Conservation (phyloP, 495 filamentous ascomycete species). For the Copromyces sp. region DNA sequence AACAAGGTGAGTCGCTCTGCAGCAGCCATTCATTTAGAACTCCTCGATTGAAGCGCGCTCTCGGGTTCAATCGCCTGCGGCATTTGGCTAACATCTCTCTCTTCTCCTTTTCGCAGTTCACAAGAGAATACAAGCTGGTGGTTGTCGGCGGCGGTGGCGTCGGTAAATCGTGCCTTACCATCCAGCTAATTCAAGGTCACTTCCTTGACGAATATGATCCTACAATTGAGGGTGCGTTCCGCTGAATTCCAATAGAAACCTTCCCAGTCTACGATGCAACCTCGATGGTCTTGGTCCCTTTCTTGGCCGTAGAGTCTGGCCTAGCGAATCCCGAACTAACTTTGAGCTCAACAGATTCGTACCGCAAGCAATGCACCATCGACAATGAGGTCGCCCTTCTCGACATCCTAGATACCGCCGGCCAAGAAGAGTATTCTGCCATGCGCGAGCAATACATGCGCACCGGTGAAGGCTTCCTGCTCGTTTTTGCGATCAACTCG, state of each 20-base stretch:
- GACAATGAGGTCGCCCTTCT: conserved; percentile 96
- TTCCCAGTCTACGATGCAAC: background rate
- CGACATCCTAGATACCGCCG: conserved; percentile 95
- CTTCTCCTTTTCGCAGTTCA: conserved; percentile 52
- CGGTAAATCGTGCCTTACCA: conserved; percentile 98
- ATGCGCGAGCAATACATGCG: conserved; percentile 99
- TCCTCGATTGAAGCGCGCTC: background rate
- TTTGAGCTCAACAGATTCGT: conserved; percentile 59
- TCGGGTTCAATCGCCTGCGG: background rate
- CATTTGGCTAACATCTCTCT: conserved; percentile 4
- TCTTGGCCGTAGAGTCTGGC: background rate
- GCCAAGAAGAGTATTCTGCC: conserved; percentile 97
- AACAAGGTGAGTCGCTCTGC: background rate
- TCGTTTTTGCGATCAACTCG: conserved; percentile 97
- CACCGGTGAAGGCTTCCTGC: conserved; percentile 93
- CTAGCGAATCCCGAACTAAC: conserved; percentile 4
- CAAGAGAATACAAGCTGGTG: conserved; percentile 97
- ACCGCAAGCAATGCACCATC: conserved; percentile 98
- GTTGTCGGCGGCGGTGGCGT: conserved; percentile 97
- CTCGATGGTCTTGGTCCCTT: background rate
- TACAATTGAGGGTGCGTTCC: conserved; percentile 84
- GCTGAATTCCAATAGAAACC: background rate
- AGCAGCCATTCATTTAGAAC: background rate
- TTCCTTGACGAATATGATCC: conserved; percentile 99
- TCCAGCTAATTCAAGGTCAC: conserved; percentile 96